Base-by-base conservation (phyloP, 148 eudicot genomes). In the Heliamphora exappendiculata region DNA sequence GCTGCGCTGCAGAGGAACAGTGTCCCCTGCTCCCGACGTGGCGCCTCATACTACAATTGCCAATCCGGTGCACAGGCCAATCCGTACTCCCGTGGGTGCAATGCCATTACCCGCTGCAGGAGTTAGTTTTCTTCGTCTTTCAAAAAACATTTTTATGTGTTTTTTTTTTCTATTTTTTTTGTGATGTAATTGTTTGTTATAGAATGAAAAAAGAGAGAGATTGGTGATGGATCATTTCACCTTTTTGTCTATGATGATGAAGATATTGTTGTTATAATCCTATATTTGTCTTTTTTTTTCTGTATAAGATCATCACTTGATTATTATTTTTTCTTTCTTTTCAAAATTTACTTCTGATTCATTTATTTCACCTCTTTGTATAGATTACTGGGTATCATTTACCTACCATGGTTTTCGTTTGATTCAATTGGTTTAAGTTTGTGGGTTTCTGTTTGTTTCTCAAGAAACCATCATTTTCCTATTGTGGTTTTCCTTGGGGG, bases 41-140 rank as follows among this genome's bases (percentile, higher is more conserved):
- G 88, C 76, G 81, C 80, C 0, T 83, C 86, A 11, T 86, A 86
- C 84, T 86, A 86, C 80, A 81, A 81, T 47, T 86, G 88, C 82
- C 75, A 77, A 20, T 75, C 76, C 24, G 84, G 84, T 55, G 81
- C 65, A 12, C 76, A 79, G 57, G 86, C 82, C 57, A 86, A 86
- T 55, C 88, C 88, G 26, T 86, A 86, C 82, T 33, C 57, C 66
- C 86, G 88, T 47, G 86, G 88, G 5, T 86, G 88, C 81, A 83
- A 79, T 66, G 37, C 62, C 7, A 81, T 86, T 75, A 79, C 85
- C 7, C 80, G 68, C 58, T 83, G 85, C 85, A 59, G 80, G 66
- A 41, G 80, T 73, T 84, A 78, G 72, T 49, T 54, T 68, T 36
- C 39, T 51, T 44, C 64, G 22, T 75, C 36, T 28, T 41, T 45